Evolutionary conservation across 2,329 filamentous ascomycete species (phyloP), one percentile per base, ranked within the genome.

Genomic region (Fusarium nisikadoi): DNA sequence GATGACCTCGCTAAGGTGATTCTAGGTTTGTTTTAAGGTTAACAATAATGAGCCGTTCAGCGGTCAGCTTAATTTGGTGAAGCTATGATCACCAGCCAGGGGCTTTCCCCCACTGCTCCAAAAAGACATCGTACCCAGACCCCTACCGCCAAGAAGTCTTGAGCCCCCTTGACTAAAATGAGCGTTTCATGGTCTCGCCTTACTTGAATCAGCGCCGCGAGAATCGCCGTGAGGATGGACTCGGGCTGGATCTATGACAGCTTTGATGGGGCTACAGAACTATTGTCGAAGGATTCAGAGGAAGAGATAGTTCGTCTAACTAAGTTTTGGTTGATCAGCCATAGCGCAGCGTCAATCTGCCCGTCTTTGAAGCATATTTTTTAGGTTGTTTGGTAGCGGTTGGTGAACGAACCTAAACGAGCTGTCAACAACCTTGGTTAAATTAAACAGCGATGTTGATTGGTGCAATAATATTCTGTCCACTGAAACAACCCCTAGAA

Each of bases 81-180:
- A 59, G 61, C 61, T 59, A 59, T 59, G 63, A 66, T 65, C 61
- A 66, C 38, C 61, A 14, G 8, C 62, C 46, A 66, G 63, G 61
- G 63, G 50, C 20, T 14, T 20, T 14, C 43, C 36, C 43, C 50
- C 50, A 65, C 61, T 59, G 36, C 31, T 16, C 25, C 36, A 46
- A 41, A 27, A 65, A 52, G 47, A 50, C 27, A 17, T 39, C 36
- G 61, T 65, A 65, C 49, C 27, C 10, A 45, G 38, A 50, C 38
- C 63, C 63, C 20, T 65, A 63, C 33, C 61, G 63, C 63, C 63
- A 65, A 65, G 63, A 65, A 11, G 36, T 25, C 19, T 29, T 65
- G 27, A 23, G 27, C 19, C 27, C 43, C 43, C 38, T 42, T 50
- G 38, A 59, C 29, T 17, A 27, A 65, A 65, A 65, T 65, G 55